Percentiles rank a stretch among this genome's conserved stretches.
phyloP scores from a whole-genome alignment of 2,329 filamentous ascomycete genomes.

The Macrophomina phaseolina region DNA sequence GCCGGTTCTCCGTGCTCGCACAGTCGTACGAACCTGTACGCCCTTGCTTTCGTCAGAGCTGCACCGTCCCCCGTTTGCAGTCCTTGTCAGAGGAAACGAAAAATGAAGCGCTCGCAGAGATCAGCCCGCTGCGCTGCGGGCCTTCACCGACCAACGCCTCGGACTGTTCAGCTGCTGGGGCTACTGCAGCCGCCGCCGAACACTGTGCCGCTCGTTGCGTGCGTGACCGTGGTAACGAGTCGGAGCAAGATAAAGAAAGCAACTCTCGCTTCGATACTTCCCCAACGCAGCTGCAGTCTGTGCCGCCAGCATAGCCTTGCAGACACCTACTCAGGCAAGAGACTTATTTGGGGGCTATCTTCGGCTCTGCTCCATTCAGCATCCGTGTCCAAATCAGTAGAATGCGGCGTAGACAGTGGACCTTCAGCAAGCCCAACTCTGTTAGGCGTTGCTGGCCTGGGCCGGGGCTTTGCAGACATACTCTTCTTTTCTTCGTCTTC shows the following conservation, averaged over 20 bases:
- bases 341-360: conserved; percentile 4
- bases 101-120: too few species aligned
- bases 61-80: too few species aligned
- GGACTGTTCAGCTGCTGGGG: neutral
- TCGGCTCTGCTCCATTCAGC: too few species aligned
- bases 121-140: too few species aligned
- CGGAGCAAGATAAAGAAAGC: neutral
- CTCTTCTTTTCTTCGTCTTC: neutral
- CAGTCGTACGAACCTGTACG: conserved; percentile 5
- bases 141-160: neutral
- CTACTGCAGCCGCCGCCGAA: neutral
- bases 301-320: conserved; percentile 4
- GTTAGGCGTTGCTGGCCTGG: neutral
- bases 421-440: neutral
- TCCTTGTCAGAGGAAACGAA: too few species aligned
- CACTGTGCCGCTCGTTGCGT: conserved; percentile 1
- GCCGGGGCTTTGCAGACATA: neutral
- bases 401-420: neutral
- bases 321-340: neutral
- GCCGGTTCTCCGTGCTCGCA: conserved; percentile 7
- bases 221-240: neutral
- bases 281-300: neutral
- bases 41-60: neutral
- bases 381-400: neutral
- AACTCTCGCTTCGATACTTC: neutral